Evolutionary conservation across 176 grass and related monocot genomes (phyloP).

Genomic region (Rhynchospora tenuis): DNA sequence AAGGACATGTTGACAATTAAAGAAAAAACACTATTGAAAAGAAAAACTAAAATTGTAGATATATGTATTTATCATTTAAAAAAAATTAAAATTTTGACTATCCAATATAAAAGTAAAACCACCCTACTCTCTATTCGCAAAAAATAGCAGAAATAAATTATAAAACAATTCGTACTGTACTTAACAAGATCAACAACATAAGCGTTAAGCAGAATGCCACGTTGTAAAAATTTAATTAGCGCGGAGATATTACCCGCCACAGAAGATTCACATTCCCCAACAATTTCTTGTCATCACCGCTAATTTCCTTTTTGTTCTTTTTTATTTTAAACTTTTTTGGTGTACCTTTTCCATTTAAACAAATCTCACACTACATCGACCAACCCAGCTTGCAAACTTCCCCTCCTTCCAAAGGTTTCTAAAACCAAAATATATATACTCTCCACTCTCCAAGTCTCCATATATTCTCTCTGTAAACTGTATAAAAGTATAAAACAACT

Average conservation of each 20-base stretch:
- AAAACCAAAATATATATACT: conserved; percentile 16
- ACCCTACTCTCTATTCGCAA: too few species aligned
- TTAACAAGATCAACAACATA: background rate
- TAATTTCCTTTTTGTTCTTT: too few species aligned
- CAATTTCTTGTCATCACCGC: background rate
- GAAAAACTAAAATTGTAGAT: too few species aligned
- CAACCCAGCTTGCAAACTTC: background rate
- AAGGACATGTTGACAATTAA: too few species aligned
- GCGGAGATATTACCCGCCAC: background rate
- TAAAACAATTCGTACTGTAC: too few species aligned
- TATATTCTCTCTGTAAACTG: background rate
- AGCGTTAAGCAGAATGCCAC: background rate
- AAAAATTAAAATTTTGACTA: too few species aligned
- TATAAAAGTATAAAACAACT: background rate
- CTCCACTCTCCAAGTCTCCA: background rate
- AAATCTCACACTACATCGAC: background rate
- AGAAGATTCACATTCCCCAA: background rate
- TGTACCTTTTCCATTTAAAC: background rate
- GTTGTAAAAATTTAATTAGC: background rate
- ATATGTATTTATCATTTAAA: too few species aligned
- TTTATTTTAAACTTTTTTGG: background rate
- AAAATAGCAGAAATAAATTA: too few species aligned
- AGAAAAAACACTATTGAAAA: too few species aligned
- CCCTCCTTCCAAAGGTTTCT: conserved; percentile 14
- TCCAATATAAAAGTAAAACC: too few species aligned